Percentiles rank a stretch among this genome's conserved stretches.
Conservation (phyloP, 306 rosid species). For the Trifolium dubium region DNA sequence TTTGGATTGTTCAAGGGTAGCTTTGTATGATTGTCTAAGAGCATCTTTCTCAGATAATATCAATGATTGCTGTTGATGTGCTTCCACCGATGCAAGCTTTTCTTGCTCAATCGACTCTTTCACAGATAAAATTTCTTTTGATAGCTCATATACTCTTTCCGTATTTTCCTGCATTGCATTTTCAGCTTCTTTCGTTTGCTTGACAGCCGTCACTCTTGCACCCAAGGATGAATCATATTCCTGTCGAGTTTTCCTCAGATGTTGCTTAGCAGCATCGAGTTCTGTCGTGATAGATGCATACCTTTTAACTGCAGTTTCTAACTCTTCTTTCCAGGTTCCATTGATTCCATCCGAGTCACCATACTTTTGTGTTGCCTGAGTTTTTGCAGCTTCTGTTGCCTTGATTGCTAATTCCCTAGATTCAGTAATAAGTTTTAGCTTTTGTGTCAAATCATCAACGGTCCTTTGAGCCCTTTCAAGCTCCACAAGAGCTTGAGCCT, state of each 20-base stretch:
- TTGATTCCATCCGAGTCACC: conserved; percentile 49
- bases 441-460: conserved; percentile 64
- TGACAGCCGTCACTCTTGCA: conserved; percentile 62
- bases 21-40: conserved; percentile 72
- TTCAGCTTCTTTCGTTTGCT: conserved; percentile 72
- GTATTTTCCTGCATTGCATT: conserved; percentile 59
- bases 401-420: conserved; percentile 67
- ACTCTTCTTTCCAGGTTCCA: conserved; percentile 72
- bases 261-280: conserved; percentile 86
- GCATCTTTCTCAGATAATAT: conserved; percentile 75
- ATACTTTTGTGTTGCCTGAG: conserved; percentile 61
- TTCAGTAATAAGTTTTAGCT: conserved; percentile 65
- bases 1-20: conserved; percentile 65
- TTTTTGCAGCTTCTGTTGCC: conserved; percentile 71
- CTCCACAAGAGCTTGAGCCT: conserved; percentile 80
- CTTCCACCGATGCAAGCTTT: conserved; percentile 69
- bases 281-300: conserved; percentile 68
- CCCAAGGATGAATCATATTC: conserved; percentile 72
- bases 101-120: conserved; percentile 76
- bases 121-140: conserved; percentile 72
- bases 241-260: conserved; percentile 70
- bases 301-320: conserved; percentile 68
- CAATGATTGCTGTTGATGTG: conserved; percentile 72
- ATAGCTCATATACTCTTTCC: conserved; percentile 68
- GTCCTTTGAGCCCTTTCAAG: conserved; percentile 73